A percentile compares a stretch with the other conserved stretches of the same genome.
These are phyloP conservation scores for Croton laevigatus DNA, from an alignment of 441 rosid genomes.

Conservation along the genomic window DNA sequence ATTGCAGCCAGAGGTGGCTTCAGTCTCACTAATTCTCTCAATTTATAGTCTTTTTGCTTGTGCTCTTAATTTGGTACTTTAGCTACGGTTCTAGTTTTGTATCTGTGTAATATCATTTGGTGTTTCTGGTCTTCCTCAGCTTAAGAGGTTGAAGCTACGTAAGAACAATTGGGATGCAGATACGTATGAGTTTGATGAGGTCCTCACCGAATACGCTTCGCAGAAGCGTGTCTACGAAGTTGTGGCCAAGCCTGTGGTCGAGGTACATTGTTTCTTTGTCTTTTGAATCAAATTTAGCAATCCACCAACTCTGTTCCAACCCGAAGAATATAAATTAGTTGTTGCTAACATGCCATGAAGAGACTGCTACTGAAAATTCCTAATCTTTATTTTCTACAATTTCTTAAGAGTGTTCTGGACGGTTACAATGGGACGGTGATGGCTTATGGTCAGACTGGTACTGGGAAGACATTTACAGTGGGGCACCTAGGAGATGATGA, in stretches of 20 bases:
- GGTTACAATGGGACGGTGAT: slow-evolving; percentile 98
- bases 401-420: slow-evolving; percentile 76
- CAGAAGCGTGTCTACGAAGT: slow-evolving; percentile 95
- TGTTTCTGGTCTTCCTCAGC: slow-evolving; percentile 38
- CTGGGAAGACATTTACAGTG: slow-evolving; percentile 96
- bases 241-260: slow-evolving; percentile 99
- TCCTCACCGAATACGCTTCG: slow-evolving; percentile 86
- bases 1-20: slow-evolving; percentile 76
- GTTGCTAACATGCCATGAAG: background rate
- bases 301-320: background rate
- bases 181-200: slow-evolving; percentile 89
- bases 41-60: background rate
- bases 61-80: background rate
- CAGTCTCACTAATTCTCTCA: background rate
- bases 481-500: slow-evolving; percentile 90
- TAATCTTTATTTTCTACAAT: background rate
- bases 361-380: too few species aligned
- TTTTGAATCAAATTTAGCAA: too few species aligned
- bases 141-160: slow-evolving; percentile 83
- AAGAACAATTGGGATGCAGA: slow-evolving; percentile 97
- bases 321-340: slow-evolving; percentile 2
- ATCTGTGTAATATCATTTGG: slow-evolving; percentile 1
- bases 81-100: background rate
- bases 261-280: slow-evolving; percentile 41
- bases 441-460: slow-evolving; percentile 99